Conservation (phyloP, 2,329 filamentous ascomycete genomes). For the Lachnellula occidentalis region DNA sequence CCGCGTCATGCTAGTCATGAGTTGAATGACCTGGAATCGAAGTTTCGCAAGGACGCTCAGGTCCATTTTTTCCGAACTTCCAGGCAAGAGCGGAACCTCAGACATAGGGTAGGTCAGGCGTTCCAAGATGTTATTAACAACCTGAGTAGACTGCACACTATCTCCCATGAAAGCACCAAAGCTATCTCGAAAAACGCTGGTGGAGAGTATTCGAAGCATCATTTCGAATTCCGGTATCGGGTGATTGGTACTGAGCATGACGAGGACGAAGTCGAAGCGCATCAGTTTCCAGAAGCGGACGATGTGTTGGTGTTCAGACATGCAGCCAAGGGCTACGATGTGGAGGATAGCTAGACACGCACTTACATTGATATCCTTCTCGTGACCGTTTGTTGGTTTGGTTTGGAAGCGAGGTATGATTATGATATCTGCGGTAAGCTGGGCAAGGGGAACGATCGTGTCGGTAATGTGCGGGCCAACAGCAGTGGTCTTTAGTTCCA, state of each 20-base stretch:
- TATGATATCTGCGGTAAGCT: constrained; percentile 52
- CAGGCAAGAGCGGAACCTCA: constrained; percentile 34
- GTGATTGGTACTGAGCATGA: constrained; percentile 64
- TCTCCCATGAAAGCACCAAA: constrained; percentile 59
- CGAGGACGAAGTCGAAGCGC: constrained; percentile 58
- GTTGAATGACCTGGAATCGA: constrained; percentile 38
- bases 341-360: constrained; percentile 63
- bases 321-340: constrained; percentile 55
- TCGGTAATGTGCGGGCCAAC: constrained; percentile 56
- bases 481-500: constrained; percentile 54
- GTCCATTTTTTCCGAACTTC: constrained; percentile 23
- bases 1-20: constrained; percentile 55
- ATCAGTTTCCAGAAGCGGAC: constrained; percentile 61
- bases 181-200: constrained; percentile 56
- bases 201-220: constrained; percentile 61
- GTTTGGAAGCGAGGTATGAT: constrained; percentile 39
- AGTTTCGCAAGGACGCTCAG: constrained; percentile 22
- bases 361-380: constrained; percentile 54
- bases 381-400: constrained; percentile 42
- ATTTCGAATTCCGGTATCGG: constrained; percentile 55
- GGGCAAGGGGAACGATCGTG: constrained; percentile 48
- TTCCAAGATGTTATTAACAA: constrained; percentile 31
- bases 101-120: constrained; percentile 40
- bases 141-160: constrained; percentile 35
- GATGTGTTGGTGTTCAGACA: constrained; percentile 31